Base-by-base conservation (phyloP, 371 early-diverging fungal genomes). In the Circinella minor region DNA sequence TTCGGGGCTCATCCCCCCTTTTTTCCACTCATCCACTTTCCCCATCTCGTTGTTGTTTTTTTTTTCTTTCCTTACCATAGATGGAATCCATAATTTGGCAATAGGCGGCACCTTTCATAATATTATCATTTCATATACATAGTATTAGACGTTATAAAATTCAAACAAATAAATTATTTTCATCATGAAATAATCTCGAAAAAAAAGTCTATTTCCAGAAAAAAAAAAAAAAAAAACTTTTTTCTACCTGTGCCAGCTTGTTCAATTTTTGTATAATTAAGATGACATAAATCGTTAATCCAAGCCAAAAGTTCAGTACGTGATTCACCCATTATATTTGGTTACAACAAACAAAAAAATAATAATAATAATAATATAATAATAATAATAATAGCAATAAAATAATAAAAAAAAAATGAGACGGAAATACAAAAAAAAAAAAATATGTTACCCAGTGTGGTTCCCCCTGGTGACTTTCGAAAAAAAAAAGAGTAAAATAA, bases 191-290 rank as follows among this genome's bases (percentile, higher is more conserved):
- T 43, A 43, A 11, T 43, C 43, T 43, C 43, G 43, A 43, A 39
- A 9, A 39, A 39, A 39, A 39, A n/a, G 27, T 27, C 2, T 27
- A 27, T 27, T 27, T 27, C 27, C 1, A 27, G 27, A 0, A 27
- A 27, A 27, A 27, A 27, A 27, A 27, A 27, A 27, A 47, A 47
- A 47, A 47, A 47, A 47, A 47, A 15, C n/a, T n/a, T n/a, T n/a
- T n/a, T 43, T 9, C 0, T 89, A 93, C 96, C 96, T 69, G 95
- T 90, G 60, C 98, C 98, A 61, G 92, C 88, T 72, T 96, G 96
- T 77, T 97, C 97, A 47, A 97, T 86, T 76, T 95, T 97, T 71
- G 95, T 94, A 79, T 94, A 94, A 71, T 86, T 92, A 60, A 94
- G 80, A 67, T 92, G 92, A 47, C 93, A 87, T 14, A 96, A 89